phyloP scores from a whole-genome alignment of 768 basidiomycete genomes.

The Lactifluus hygrophoroides region DNA sequence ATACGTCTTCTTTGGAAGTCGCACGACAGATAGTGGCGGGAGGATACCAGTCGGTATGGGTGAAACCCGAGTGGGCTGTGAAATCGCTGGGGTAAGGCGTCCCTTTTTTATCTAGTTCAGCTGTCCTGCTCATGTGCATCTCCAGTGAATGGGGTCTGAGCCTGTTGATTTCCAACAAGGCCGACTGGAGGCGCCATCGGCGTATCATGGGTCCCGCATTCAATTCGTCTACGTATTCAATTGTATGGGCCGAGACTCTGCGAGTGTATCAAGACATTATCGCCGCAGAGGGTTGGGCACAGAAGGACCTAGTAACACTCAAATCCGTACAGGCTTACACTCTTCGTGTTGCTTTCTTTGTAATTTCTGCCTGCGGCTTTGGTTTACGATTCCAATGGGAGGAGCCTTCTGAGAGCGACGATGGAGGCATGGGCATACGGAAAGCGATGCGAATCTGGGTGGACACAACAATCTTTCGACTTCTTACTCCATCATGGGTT shows the following conservation, averaged over 20 bases:
- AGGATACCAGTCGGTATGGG: no score
- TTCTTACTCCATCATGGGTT: no score
- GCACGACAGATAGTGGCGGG: no score
- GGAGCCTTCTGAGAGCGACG: not conserved
- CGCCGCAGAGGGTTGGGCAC: no score
- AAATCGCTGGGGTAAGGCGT: not conserved
- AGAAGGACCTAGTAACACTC: slow-evolving; percentile 3
- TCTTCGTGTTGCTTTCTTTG: no score
- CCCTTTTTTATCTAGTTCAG: not conserved
- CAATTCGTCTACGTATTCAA: no score
- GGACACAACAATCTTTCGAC: not conserved
- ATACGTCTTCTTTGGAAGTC: no score
- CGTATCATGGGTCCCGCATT: no score
- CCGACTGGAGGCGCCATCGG: slow-evolving; percentile 21
- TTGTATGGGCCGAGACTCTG: no score
- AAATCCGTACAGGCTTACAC: slow-evolving; percentile 14
- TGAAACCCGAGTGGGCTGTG: not conserved
- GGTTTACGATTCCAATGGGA: slow-evolving; percentile 9
- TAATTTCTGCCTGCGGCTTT: slow-evolving; percentile 21
- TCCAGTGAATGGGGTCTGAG: slow-evolving; percentile 10
- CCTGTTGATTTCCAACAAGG: slow-evolving; percentile 16
- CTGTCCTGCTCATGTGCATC: not conserved
- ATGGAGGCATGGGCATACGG: slow-evolving; percentile 9
- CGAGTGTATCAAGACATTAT: no score
- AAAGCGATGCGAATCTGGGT: slow-evolving; percentile 4